Conservation (phyloP, 2,329 filamentous ascomycete species). For the Ceratocystis albifundus region DNA sequence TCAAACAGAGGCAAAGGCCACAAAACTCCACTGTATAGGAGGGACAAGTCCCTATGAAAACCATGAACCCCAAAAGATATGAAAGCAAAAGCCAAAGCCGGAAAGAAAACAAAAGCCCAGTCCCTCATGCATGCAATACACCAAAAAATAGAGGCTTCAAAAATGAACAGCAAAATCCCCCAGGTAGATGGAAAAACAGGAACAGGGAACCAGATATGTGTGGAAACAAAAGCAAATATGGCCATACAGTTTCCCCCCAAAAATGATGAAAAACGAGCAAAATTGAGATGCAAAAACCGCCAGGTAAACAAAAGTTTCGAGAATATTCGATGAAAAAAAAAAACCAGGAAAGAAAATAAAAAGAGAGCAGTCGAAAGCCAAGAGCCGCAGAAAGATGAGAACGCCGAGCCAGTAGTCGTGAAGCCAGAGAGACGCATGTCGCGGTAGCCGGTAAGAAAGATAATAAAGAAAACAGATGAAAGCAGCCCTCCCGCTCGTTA, state of each 20-base stretch:
- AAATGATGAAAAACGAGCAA: slow-evolving; percentile 12
- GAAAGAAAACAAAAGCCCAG: slow-evolving; percentile 13
- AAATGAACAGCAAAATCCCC: slow-evolving; percentile 9
- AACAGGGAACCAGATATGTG: slow-evolving; percentile 1
- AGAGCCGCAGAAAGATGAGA: slow-evolving; percentile 13
- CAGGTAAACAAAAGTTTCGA: slow-evolving; percentile 5
- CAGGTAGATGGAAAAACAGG: slow-evolving; percentile 2
- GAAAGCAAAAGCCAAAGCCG: background rate
- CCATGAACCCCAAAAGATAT: slow-evolving; percentile 8
- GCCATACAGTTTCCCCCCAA: slow-evolving; percentile 10
- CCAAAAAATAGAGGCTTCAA: slow-evolving; percentile 11
- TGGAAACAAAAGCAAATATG: slow-evolving; percentile 6
- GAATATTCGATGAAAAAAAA: background rate
- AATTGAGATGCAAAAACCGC: slow-evolving; percentile 10
- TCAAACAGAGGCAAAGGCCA: slow-evolving; percentile 5
- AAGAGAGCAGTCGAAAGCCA: background rate
- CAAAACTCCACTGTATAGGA: slow-evolving; percentile 20
- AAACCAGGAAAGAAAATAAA: background rate
- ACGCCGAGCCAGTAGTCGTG: slow-evolving; percentile 17
- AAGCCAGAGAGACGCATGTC: slow-evolving; percentile 15
- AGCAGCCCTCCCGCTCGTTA: slow-evolving; percentile 7
- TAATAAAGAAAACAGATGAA: slow-evolving; percentile 4
- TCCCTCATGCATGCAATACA: slow-evolving; percentile 21
- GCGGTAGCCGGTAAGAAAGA: background rate
- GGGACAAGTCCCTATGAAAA: slow-evolving; percentile 16